Evolutionary conservation across 345 rosid genomes (phyloP), one percentile per base, ranked within the genome.

Genomic region (Pugionium dolabratum): DNA sequence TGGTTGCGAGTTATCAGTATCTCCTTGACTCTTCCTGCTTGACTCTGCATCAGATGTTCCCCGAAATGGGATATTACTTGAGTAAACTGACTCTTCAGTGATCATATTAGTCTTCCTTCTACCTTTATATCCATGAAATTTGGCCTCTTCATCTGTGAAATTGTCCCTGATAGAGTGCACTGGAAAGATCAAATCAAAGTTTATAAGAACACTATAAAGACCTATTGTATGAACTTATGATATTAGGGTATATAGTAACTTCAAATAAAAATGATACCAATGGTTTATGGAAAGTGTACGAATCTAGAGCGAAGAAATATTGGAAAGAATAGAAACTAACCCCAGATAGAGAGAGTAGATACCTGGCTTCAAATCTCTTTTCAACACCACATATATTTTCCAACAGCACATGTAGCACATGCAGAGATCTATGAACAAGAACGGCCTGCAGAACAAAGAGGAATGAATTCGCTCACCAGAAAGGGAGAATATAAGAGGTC

Each of bases 101-200:
- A n/a, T 43, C 50, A 59, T n/a, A 26, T 31, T 59, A 43, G 51
- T 59, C 64, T 59, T 59, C 32, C 55, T 56, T 70, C 70, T 66
- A 51, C 49, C 39, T 49, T 41, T 59, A 72, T 27, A 54, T 62
- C 80, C 82, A 75, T 49, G 57, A 63, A 39, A 45, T 51, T 52
- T 50, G 64, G 64, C 70, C 64, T 80, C 86, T 71, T 86, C 83
- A 28, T 77, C 74, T 76, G 53, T 73, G 65, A 81, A 70, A 81
- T 79, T 85, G 75, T 82, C 75, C 97, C 93, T 91, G 98, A 88
- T 84, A 87, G 85, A 91, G 87, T 80, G 82, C 89, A 85, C 89
- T 84, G 87, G 76, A 73, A 91, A 86, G 82, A 80, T 91, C 96
- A 89, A 80, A 85, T 82, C 85, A 84, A 85, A 82, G 92, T 74